phyloP scores from a whole-genome alignment of 345 rosid species.

The Turritis glabra region DNA sequence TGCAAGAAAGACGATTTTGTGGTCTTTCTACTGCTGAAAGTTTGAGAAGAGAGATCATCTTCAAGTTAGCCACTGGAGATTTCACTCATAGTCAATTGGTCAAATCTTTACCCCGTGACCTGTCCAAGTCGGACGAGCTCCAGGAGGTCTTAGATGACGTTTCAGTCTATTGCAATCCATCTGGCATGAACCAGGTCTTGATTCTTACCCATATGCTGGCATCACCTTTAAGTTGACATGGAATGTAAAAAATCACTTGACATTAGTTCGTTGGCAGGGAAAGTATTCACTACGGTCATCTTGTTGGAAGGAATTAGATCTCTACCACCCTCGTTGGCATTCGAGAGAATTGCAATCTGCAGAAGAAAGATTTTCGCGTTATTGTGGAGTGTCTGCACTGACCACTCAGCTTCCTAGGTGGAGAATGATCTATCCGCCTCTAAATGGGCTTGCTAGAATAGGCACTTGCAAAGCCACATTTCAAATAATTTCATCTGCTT shows the following conservation, averaged over 20 bases:
- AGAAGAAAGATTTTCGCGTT: slow-evolving; percentile 86
- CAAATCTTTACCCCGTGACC: slow-evolving; percentile 80
- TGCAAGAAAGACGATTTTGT: slow-evolving; percentile 91
- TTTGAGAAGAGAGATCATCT: slow-evolving; percentile 84
- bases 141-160: slow-evolving; percentile 76
- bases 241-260: slow-evolving; percentile 22
- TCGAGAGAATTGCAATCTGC: slow-evolving; percentile 88
- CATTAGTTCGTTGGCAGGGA: slow-evolving; percentile 57
- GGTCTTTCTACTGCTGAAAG: slow-evolving; percentile 71
- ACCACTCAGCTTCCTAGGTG: slow-evolving; percentile 85
- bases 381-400: slow-evolving; percentile 70
- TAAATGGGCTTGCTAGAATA: slow-evolving; percentile 63
- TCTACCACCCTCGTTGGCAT: slow-evolving; percentile 91
- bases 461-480: slow-evolving; percentile 75
- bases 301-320: slow-evolving; percentile 92
- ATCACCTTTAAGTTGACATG: slow-evolving; percentile 23
- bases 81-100: slow-evolving; percentile 89
- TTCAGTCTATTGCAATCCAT: slow-evolving; percentile 77
- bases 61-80: slow-evolving; percentile 87
- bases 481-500: slow-evolving; percentile 65
- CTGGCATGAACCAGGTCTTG: slow-evolving; percentile 87
- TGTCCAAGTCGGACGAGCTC: slow-evolving; percentile 71
- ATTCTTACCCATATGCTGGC: slow-evolving; percentile 31
- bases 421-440: slow-evolving; percentile 77
- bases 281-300: slow-evolving; percentile 72